Percentiles rank a stretch among this genome's conserved stretches.
These are phyloP conservation scores for Carex kokanica DNA, from an alignment of 176 grass and related monocot genomes.

Conservation along the genomic window DNA sequence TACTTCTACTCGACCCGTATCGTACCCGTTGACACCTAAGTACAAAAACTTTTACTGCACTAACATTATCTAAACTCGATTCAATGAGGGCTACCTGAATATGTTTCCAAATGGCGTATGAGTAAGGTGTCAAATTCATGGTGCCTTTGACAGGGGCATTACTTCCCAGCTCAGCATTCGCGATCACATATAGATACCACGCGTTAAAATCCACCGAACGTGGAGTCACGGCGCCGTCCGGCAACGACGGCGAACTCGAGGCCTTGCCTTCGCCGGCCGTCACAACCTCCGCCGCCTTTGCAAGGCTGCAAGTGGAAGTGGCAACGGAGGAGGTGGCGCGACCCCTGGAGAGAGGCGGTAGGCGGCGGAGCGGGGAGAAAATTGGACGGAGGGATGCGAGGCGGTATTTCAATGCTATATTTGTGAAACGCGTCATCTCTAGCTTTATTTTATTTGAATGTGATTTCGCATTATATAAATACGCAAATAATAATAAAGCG, in stretches of 20 bases:
- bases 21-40: background rate
- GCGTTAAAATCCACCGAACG: conserved; percentile 82
- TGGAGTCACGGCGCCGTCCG: conserved; percentile 84
- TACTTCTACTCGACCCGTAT: too few relatives aligned
- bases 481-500: too few relatives aligned
- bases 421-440: too few relatives aligned
- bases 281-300: conserved; percentile 23
- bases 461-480: too few relatives aligned
- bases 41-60: background rate
- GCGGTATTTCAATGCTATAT: conserved; percentile 22
- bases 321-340: background rate
- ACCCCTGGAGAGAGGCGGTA: conserved; percentile 3
- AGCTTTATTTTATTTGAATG: too few relatives aligned
- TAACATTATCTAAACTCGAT: background rate
- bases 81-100: conserved; percentile 45
- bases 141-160: conserved; percentile 87
- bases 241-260: conserved; percentile 18
- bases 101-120: conserved; percentile 94
- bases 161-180: conserved; percentile 79
- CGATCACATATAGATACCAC: conserved; percentile 94
- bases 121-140: conserved; percentile 94
- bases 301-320: conserved; percentile 31
- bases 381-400: conserved; percentile 48
- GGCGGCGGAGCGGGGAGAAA: conserved; percentile 40
- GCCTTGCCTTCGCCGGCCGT: conserved; percentile 32